Evolutionary conservation across 352 stramenopile species (phyloP).

Genomic region (Globisporangium perplexum): DNA sequence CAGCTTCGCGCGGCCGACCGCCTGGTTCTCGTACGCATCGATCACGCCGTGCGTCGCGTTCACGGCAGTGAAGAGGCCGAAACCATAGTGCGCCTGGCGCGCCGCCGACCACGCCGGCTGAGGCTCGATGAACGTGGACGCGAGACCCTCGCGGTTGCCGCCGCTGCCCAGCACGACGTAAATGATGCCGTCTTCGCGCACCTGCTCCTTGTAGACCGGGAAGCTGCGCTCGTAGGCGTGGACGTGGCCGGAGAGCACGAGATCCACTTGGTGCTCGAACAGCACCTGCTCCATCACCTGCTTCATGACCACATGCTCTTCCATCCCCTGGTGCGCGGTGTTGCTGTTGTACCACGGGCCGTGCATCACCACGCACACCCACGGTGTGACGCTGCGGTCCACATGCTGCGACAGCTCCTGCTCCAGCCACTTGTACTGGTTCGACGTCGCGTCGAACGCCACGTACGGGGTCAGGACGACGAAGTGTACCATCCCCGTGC

Average conservation of each 20-base stretch:
- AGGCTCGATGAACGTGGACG: slow-evolving; percentile 65
- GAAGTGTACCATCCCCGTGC: slow-evolving; percentile 80
- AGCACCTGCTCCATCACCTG: slow-evolving; percentile 89
- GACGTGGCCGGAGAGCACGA: slow-evolving; percentile 90
- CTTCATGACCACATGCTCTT: slow-evolving; percentile 74
- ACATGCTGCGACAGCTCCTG: slow-evolving; percentile 74
- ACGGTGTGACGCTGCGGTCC: slow-evolving; percentile 86
- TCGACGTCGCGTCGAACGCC: slow-evolving; percentile 60
- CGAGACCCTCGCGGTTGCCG: slow-evolving; percentile 89
- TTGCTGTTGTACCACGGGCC: slow-evolving; percentile 94
- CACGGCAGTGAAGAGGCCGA: slow-evolving; percentile 49
- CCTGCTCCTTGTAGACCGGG: slow-evolving; percentile 72
- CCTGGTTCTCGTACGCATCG: slow-evolving; percentile 67
- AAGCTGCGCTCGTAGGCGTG: slow-evolving; percentile 92
- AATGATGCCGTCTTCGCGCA: slow-evolving; percentile 68
- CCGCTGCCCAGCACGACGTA: slow-evolving; percentile 93
- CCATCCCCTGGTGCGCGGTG: slow-evolving; percentile 79
- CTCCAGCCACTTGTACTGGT: slow-evolving; percentile 89
- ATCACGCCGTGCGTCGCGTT: slow-evolving; percentile 68
- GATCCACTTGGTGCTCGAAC: slow-evolving; percentile 85
- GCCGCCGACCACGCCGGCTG: slow-evolving; percentile 75
- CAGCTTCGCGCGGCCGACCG: slow-evolving; percentile 30
- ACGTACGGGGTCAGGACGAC: slow-evolving; percentile 91
- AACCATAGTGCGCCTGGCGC: slow-evolving; percentile 77
- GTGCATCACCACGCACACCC: slow-evolving; percentile 91